These are phyloP conservation scores for Ophiostoma tasmaniense DNA, from an alignment of 2,329 filamentous ascomycete species.

Conservation along the genomic window DNA sequence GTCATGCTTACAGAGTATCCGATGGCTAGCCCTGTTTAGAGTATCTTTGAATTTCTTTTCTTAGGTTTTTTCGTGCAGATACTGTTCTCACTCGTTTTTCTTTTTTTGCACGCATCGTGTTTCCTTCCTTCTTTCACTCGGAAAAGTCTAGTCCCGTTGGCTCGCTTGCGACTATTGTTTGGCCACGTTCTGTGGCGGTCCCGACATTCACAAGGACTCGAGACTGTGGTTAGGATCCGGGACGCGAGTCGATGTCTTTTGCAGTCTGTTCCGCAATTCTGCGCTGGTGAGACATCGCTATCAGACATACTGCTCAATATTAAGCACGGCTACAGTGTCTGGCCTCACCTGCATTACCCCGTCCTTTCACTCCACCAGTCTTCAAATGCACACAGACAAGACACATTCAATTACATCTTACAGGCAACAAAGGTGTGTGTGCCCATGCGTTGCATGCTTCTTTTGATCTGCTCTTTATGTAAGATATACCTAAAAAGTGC, in stretches of 20 bases:
- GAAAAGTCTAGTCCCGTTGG: background rate
- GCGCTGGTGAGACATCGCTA: background rate
- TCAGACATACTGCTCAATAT: background rate
- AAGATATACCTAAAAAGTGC: background rate
- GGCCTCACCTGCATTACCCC: background rate
- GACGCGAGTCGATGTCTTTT: background rate
- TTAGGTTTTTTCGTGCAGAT: background rate
- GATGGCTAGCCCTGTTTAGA: background rate
- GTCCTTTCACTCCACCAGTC: background rate
- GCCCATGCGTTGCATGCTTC: background rate
- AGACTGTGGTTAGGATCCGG: too few species aligned
- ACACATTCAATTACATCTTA: background rate
- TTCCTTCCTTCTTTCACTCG: background rate
- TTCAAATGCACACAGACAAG: background rate
- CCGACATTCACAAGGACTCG: background rate
- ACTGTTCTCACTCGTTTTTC: background rate
- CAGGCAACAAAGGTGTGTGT: background rate
- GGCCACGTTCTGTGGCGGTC: slow-evolving; percentile 1
- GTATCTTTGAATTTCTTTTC: background rate
- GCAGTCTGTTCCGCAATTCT: background rate
- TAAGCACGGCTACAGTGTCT: background rate
- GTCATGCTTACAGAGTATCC: background rate
- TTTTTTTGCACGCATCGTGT: background rate
- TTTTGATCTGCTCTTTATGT: background rate
- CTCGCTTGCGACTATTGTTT: background rate